Percentiles rank a stretch among this genome's conserved stretches.
phyloP scores from a whole-genome alignment of 2,329 filamentous ascomycete genomes.

The Helotiales sp. region DNA sequence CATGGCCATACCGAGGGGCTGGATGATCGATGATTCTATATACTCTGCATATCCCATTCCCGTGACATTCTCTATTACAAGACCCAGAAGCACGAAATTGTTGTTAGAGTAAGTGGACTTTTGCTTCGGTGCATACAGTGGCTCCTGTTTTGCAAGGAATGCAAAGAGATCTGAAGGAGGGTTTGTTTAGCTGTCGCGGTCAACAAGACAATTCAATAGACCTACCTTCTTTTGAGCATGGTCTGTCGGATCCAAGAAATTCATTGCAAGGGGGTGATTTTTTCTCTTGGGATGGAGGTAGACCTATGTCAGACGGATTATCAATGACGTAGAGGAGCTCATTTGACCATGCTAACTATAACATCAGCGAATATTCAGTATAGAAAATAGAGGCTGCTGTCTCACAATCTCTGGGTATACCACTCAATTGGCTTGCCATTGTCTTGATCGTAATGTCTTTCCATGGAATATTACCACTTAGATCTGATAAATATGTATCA shows the following conservation, averaged over 20 bases:
- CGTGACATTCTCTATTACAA: constrained; percentile 10
- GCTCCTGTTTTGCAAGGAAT: neutral
- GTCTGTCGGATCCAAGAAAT: neutral
- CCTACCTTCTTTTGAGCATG: neutral
- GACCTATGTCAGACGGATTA: neutral
- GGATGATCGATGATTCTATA: neutral
- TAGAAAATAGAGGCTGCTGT: neutral
- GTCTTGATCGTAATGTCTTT: constrained; percentile 4
- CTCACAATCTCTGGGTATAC: constrained; percentile 2
- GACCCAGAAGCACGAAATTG: constrained; percentile 6
- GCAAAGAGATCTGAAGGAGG: neutral
- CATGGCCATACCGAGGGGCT: constrained; percentile 4
- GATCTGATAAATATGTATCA: neutral
- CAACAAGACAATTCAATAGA: neutral
- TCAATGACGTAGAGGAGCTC: neutral
- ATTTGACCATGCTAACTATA: neutral
- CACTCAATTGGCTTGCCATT: constrained; percentile 3
- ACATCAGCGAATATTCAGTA: neutral
- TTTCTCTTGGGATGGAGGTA: neutral
- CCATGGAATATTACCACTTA: constrained; percentile 1
- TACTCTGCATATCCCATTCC: neutral
- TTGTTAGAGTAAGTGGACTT: constrained; percentile 5
- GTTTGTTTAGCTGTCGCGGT: neutral
- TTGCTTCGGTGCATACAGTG: constrained; percentile 1
- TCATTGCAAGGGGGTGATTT: neutral